Evolutionary conservation across 2,329 filamentous ascomycete genomes (phyloP), one percentile per base, ranked within the genome.

Genomic region (Cryphonectria radicalis): DNA sequence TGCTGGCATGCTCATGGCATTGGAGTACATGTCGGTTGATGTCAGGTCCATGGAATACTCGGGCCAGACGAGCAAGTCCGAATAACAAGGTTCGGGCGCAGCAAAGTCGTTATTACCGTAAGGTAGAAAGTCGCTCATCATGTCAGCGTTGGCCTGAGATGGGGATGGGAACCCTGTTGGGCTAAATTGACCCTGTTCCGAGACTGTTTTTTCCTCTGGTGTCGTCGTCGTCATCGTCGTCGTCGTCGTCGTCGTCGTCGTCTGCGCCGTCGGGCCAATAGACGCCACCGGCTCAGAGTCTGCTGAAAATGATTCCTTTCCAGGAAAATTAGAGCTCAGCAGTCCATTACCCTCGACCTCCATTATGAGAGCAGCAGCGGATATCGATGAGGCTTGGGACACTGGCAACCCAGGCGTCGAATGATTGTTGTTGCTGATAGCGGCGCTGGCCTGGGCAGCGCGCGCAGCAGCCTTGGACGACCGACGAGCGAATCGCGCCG

Each of bases 401-500:
- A 71, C 71, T 67, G 75, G 76, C 46, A 76, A 76, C 14, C 73
- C 72, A 1, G 77, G 68, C 46, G 76, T 71, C 4, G 69, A 68
- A 25, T 74, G 74, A n/a, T 74, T 77, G 55, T 76, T 80, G 64
- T 74, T 77, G 55, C 76, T 80, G 65, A 80, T 78, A 0, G 81
- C 78, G 19, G 78, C 78, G 46, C 69, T 80, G 46, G 81, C 81
- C 69, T 85, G 83, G 4, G 83, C 82, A 2, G 81, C 82, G 25
- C 84, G 80, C 17, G 82, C 76, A 1, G 83, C 83, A 3, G 81
- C 82, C 75, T 87, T 88, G 40, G 84, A 84, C 1, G 85, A 84
- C 43, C 86, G 80, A 35, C 86, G 80, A 1, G 86, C 85, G 76
- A 84, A 88, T 19, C 86, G 80, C 2, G 84, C 82, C 5, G 82